Evolutionary conservation across 176 grass and related monocot genomes (phyloP).

Genomic region (Avena sativa): DNA sequence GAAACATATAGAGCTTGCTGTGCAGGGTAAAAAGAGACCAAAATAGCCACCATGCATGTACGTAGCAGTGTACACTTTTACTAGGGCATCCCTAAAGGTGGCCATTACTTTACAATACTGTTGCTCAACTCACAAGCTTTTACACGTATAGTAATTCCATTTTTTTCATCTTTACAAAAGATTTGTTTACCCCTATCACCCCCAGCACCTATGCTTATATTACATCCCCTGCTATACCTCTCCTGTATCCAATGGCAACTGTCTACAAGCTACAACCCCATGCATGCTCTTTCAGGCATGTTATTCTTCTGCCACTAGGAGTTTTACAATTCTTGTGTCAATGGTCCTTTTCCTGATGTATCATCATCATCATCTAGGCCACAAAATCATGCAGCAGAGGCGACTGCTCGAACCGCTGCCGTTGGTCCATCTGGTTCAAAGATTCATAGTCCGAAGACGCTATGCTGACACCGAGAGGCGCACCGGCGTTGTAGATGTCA

Average conservation of each 20-base stretch:
- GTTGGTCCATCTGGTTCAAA: conserved; percentile 65
- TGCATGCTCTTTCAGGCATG: conserved; percentile 67
- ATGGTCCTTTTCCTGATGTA: conserved; percentile 38
- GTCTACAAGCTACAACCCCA: conserved; percentile 66
- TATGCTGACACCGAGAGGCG: conserved; percentile 49
- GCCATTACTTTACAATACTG: conserved; percentile 54
- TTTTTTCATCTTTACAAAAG: conserved; percentile 89
- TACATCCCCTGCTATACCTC: conserved; percentile 71
- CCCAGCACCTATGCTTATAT: conserved; percentile 66
- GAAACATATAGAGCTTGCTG: neutral
- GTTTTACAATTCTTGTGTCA: conserved; percentile 49
- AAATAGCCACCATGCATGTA: neutral
- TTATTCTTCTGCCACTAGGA: conserved; percentile 74
- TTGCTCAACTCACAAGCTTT: conserved; percentile 64
- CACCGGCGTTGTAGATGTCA: conserved; percentile 63
- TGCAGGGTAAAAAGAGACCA: neutral
- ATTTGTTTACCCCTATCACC: conserved; percentile 66
- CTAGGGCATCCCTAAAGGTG: conserved; percentile 26
- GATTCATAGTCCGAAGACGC: conserved; percentile 62
- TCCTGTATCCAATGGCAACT: conserved; percentile 72
- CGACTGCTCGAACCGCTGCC: conserved; percentile 62
- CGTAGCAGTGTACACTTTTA: conserved; percentile 7
- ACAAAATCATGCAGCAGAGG: conserved; percentile 98
- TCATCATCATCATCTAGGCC: conserved; percentile 66
- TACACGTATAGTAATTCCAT: conserved; percentile 61